Evolutionary conservation across 495 filamentous ascomycete species (phyloP).

Genomic region (Trichoderma parareesei): DNA sequence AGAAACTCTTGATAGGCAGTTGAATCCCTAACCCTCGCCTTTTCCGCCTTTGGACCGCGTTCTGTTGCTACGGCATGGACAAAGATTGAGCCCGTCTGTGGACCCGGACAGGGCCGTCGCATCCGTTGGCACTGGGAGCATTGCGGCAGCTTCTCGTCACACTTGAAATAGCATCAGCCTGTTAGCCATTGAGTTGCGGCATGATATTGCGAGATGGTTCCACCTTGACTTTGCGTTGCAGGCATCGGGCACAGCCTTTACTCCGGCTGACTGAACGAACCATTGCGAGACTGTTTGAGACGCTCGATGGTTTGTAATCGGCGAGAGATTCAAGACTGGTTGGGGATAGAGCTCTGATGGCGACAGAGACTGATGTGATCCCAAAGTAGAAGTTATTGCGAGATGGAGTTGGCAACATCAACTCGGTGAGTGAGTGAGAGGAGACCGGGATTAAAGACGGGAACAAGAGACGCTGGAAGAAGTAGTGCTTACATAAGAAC

Average conservation of each 20-base stretch:
- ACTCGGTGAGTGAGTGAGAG: no score
- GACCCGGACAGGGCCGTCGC: background rate
- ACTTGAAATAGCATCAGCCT: background rate
- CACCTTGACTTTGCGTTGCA: slow-evolving; percentile 1
- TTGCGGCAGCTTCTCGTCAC: background rate
- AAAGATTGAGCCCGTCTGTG: background rate
- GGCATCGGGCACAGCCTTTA: background rate
- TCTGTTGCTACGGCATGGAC: background rate
- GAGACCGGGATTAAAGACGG: no score
- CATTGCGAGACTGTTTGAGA: background rate
- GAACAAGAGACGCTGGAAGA: no score
- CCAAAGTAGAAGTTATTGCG: background rate
- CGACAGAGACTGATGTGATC: background rate
- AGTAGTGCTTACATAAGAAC: no score
- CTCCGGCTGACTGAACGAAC: background rate
- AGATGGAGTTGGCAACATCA: no score
- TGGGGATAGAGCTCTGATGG: no score
- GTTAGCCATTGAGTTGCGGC: background rate
- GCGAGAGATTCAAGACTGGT: no score
- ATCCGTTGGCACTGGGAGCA: background rate
- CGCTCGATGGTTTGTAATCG: background rate
- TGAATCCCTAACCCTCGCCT: background rate
- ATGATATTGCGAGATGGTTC: background rate
- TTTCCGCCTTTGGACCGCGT: background rate
- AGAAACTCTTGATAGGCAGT: background rate